Evolutionary conservation across 2,329 filamentous ascomycete genomes (phyloP), one percentile per base, ranked within the genome.

Genomic region (Exserohilum rostratum): DNA sequence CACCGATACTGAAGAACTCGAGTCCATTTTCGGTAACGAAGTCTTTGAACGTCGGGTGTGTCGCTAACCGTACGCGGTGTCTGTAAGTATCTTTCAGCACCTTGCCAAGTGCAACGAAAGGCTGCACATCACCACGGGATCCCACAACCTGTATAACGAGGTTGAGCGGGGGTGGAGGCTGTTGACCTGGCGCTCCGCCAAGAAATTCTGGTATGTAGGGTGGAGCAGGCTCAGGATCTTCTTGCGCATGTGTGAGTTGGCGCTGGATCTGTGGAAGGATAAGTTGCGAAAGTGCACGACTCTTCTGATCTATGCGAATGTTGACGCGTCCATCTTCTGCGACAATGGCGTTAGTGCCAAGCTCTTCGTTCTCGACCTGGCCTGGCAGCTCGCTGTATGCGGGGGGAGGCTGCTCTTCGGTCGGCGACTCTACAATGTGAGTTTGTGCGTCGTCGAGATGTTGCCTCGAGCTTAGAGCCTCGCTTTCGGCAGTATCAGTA

Each of bases 121-220:
- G 84, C 53, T 87, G 84, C 0, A 85, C 81, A 64, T 85, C 83
- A 7, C 83, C 83, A 18, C 80, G 74, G 5, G 74, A 78, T 12
- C 80, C 80, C 1, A 85, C 82, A 2, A 84, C 80, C 50, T 84
- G 82, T 46, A 82, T 79, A 37, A 81, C 79, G 1, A 82, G 68
- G 55, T 81, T 82, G 62, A 81, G 66, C 1, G 77, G 76, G 22
- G 79, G 80, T 5, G 79, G 79, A 2, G 79, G 77, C 5, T 73
- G 80, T 65, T 87, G 83, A 2, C 82, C 84, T 6, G 85, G 85
- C 46, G 80, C 79, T 33, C 87, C 88, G 49, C 87, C 88, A 2
- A 93, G 79, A 34, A 84, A 87, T n/a, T 88, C 85, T 1, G 90
- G 89, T 37, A 92, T 87, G 65, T 91, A 91, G 29, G 85, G 82